phyloP scores from a whole-genome alignment of 1,284 basidiomycete species.

The Naganishia liquefaciens region DNA sequence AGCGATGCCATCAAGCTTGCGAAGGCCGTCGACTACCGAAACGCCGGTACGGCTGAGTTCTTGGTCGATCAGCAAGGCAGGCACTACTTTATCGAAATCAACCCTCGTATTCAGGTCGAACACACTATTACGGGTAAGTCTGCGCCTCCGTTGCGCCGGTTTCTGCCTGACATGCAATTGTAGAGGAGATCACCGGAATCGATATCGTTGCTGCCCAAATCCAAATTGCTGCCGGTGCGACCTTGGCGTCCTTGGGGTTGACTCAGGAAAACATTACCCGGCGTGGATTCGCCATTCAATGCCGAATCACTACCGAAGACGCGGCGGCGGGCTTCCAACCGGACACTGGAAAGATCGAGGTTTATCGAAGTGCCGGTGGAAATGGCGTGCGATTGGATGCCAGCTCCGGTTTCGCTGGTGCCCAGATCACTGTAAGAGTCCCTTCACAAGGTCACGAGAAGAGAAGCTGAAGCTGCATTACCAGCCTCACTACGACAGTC shows the following conservation, averaged over 20 bases:
- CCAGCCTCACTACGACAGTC: conserved; percentile 94
- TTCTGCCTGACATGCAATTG: background rate
- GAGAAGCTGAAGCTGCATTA: background rate
- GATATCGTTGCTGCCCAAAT: conserved; percentile 99
- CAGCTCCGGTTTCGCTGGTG: conserved; percentile 96
- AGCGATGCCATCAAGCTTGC: conserved; percentile 92
- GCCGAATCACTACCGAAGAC: conserved; percentile 99
- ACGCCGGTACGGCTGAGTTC: conserved; percentile 97
- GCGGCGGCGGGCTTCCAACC: conserved; percentile 89
- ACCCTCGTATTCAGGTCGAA: conserved; percentile 97
- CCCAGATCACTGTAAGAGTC: conserved; percentile 87
- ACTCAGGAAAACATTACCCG: conserved; percentile 96
- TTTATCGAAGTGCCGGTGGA: conserved; percentile 97
- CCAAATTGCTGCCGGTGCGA: conserved; percentile 95
- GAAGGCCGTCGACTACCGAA: conserved; percentile 87
- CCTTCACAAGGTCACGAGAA: background rate
- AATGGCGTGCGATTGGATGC: conserved; percentile 98
- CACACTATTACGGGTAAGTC: conserved; percentile 88
- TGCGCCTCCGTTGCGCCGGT: background rate
- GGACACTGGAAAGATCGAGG: conserved; percentile 98
- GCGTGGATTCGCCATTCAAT: conserved; percentile 97
- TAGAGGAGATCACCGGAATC: conserved; percentile 97
- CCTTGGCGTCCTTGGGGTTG: conserved; percentile 90
- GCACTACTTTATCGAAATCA: conserved; percentile 99
- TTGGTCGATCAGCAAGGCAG: conserved; percentile 92